Evolutionary conservation across 192 early-diverging fungal species (phyloP), one percentile per base, ranked within the genome.

Genomic region (Mortierella hygrophila): DNA sequence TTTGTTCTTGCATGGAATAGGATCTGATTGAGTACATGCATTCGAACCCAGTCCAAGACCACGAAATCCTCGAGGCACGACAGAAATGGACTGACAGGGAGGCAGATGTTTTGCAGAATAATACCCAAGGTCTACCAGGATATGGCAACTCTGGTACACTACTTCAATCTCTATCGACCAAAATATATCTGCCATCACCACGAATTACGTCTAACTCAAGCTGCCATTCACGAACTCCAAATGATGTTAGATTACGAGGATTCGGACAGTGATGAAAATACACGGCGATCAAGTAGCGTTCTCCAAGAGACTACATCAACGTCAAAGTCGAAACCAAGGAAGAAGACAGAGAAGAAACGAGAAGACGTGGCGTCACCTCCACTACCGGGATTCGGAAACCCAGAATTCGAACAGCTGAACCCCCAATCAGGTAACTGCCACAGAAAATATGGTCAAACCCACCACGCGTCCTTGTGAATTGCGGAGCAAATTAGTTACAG

Each of bases 1-100:
- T 52, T 15, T 37, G 35, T 21, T 21, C 60, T 10, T 41, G 10
- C 60, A 32, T 32, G 10, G 16, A 23, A 35, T 54, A 83, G 84
- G 84, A 86, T 46, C 40, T 86, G 15, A 74, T 86, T 9, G 84
- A 86, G 29, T 86, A 86, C 21, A 86, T 86, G 84, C 79, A 86
- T 41, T 60, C 84, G n/a, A 86, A 86, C 37, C 84, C 84, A 4
- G 84, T 81, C 8, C 79, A 74, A 20, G 84, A 78, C 8, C 47
- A 57, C 4, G 79, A 81, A 2, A 60, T 72, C 6, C 42, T 46
- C 1, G 71, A 52, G 26, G 7, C 32, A 1, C 32, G 15, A 23
- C 69, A 75, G 7, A 38, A 26, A 0, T 70, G 68, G n/a, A 86
- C 84, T 8, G 70, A 71, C 0, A 76, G 68, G 49, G 84, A 86